Conservation (phyloP, 768 basidiomycete genomes). For the Sarcomyxa edulis region DNA sequence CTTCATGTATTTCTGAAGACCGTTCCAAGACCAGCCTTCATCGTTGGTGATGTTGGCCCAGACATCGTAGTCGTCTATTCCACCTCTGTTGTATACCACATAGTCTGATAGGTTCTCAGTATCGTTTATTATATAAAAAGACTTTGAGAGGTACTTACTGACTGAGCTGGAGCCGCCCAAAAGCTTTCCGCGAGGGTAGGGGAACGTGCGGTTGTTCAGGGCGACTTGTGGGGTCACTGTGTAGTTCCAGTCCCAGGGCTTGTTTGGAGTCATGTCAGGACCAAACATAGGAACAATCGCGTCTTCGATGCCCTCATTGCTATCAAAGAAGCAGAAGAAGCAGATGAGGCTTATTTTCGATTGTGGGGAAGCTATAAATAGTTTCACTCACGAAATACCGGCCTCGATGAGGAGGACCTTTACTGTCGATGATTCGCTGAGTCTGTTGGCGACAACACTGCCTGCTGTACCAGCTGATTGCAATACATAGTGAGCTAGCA, state of each 20-base stretch:
- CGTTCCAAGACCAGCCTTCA: slow-evolving; percentile 31
- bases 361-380: not conserved
- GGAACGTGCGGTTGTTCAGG: slow-evolving; percentile 18
- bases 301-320: slow-evolving; percentile 11
- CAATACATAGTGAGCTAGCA: not conserved
- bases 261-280: slow-evolving; percentile 6
- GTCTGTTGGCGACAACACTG: slow-evolving; percentile 3
- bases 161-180: slow-evolving; percentile 27
- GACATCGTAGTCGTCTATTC: slow-evolving; percentile 30
- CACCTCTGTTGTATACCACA: slow-evolving; percentile 22
- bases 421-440: slow-evolving; percentile 1
- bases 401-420: slow-evolving; percentile 2
- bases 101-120: slow-evolving; percentile 9
- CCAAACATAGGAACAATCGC: slow-evolving; percentile 14
- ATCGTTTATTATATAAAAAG: not conserved
- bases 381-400: slow-evolving; percentile 2
- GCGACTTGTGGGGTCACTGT: slow-evolving; percentile 26
- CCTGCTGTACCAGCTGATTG: slow-evolving; percentile 5
- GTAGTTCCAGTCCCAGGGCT: slow-evolving; percentile 27
- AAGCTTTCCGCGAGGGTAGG: slow-evolving; percentile 22
- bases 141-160: slow-evolving; percentile 16
- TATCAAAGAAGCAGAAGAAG: no score
- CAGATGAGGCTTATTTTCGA: not conserved
- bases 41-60: slow-evolving; percentile 27
- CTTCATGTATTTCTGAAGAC: slow-evolving; percentile 25